A percentile compares a stretch with the other conserved stretches of the same genome.
These are phyloP conservation scores for Russula brevipes DNA, from an alignment of 768 basidiomycete species.

Conservation along the genomic window DNA sequence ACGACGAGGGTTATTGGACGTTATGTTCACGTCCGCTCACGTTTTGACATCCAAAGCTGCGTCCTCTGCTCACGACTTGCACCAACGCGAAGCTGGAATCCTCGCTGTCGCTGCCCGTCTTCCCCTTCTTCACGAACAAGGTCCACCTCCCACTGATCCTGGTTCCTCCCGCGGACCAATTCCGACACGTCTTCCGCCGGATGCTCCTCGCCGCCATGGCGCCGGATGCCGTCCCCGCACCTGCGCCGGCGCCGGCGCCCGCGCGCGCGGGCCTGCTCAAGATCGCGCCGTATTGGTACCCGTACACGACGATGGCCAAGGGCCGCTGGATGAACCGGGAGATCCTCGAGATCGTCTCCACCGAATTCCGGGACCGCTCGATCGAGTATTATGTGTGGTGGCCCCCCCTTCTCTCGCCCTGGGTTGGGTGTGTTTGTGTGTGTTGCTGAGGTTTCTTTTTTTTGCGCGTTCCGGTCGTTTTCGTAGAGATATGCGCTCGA, in stretches of 20 bases:
- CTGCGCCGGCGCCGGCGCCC: constrained; percentile 5
- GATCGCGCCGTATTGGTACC: constrained; percentile 86
- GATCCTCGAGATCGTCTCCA: constrained; percentile 86
- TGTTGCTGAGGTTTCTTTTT: background rate
- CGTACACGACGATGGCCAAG: constrained; percentile 91
- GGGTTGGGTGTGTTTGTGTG: background rate
- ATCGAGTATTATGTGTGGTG: constrained; percentile 91
- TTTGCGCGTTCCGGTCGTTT: no score
- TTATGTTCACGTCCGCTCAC: background rate
- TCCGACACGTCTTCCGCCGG: constrained; percentile 34
- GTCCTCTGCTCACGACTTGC: background rate
- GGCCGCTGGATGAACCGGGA: constrained; percentile 84
- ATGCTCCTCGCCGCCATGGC: constrained; percentile 27
- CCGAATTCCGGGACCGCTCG: constrained; percentile 89
- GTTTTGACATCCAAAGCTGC: background rate
- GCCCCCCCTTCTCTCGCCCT: constrained; percentile 3
- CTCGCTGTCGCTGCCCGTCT: constrained; percentile 3
- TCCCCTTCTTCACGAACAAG: constrained; percentile 25
- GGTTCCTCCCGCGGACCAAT: constrained; percentile 49
- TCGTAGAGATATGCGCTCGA: constrained; percentile 65
- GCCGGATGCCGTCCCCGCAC: constrained; percentile 19
- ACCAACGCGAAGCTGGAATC: constrained; percentile 1
- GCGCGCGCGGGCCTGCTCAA: constrained; percentile 58
- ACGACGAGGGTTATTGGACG: background rate
- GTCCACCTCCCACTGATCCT: constrained; percentile 41